Evolutionary conservation across 345 rosid genomes (phyloP), one percentile per base, ranked within the genome.

Genomic region (Dipteronia sinensis): DNA sequence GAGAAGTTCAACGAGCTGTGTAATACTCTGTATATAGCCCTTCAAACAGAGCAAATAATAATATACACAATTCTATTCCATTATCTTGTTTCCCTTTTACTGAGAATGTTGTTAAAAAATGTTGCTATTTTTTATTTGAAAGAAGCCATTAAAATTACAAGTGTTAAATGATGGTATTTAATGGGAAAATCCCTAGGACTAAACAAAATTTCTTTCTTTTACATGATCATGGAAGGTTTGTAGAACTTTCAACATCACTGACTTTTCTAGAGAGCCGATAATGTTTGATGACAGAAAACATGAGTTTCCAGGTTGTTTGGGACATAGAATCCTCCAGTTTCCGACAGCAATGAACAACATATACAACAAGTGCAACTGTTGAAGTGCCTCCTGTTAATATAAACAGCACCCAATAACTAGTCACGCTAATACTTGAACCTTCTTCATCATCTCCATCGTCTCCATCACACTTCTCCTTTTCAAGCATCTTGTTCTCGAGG

Each of bases 321-420:
- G 15, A 6, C 12, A 49, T 17, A 1, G 31, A 10, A 16, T 29
- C 42, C 19, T 29, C 55, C 2, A 49, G 58, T 49, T 70, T 70
- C 22, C n/a, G 27, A 2, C 25, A 22, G 19, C 38, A 46, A 49
- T 16, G 62, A 25, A 23, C 42, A 29, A 27, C 46, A 31, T 69
- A 69, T 67, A 29, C 29, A 1, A 29, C 6, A 17, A 77, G 80
- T 49, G 80, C 67, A 62, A 62, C 4, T 3, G 69, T 77, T n/a
- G 80, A 77, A 25, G 75, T 77, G 59, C 20, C 49, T 61, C 62
- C 63, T n/a, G 74, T 69, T 17, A 77, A 7, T 10, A 61, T 6
- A 69, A 77, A 77, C 20, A 77, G 80, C 13, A 49, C 69, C 51
- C 69, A 29, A 31, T 59, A 70, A 42, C 75, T 77, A 8, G 34